Evolutionary conservation across 768 basidiomycete species (phyloP).

Genomic region (Tylopilus sp.): DNA sequence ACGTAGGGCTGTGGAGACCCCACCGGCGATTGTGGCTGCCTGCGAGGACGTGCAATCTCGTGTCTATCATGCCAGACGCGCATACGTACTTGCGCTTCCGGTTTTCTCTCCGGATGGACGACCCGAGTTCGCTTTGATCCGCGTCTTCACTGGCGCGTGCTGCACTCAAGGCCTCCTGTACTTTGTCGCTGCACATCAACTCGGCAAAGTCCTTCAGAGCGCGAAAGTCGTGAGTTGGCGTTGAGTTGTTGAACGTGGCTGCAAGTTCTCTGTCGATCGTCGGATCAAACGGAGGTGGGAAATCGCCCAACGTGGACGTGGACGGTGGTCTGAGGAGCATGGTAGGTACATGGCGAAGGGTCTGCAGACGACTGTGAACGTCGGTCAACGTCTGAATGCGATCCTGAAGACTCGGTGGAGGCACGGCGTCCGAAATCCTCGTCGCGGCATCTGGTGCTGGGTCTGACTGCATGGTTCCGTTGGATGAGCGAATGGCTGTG

Average conservation of each 20-base stretch:
- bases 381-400: conserved; percentile 48
- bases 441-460: background rate
- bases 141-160: conserved; percentile 53
- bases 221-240: conserved; percentile 40
- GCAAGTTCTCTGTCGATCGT: conserved; percentile 28
- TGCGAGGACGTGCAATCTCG: conserved; percentile 15
- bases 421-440: background rate
- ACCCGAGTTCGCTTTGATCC: conserved; percentile 49
- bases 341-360: conserved; percentile 45
- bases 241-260: conserved; percentile 25
- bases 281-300: conserved; percentile 26
- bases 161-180: conserved; percentile 55
- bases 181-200: conserved; percentile 43
- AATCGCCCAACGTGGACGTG: conserved; percentile 21
- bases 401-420: conserved; percentile 32
- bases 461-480: background rate
- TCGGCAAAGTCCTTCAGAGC: conserved; percentile 48
- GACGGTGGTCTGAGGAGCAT: conserved; percentile 41
- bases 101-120: conserved; percentile 44
- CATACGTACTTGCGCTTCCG: conserved; percentile 55
- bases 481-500: conserved; percentile 18
- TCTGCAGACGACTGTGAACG: conserved; percentile 42
- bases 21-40: conserved; percentile 51
- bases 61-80: background rate
- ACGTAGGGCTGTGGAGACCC: conserved; percentile 59